Percentiles rank a stretch among this genome's conserved stretches.
Evolutionary conservation across 495 filamentous ascomycete species (phyloP).

Genomic region (Penicillium ucsense): DNA sequence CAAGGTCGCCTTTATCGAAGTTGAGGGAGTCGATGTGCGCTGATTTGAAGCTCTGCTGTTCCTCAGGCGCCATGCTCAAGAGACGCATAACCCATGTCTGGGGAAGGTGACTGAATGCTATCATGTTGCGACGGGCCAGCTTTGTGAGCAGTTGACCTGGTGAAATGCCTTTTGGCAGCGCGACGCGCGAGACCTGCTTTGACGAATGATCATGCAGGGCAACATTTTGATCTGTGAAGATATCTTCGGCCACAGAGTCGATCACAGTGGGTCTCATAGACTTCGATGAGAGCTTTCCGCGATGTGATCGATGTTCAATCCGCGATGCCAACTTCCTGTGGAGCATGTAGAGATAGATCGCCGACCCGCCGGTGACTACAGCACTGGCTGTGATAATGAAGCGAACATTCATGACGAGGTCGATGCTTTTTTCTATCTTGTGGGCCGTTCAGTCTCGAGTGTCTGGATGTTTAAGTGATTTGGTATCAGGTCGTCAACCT

Average conservation of each 20-base stretch:
- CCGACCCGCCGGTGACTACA: conserved; percentile 14
- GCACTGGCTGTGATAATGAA: conserved; percentile 10
- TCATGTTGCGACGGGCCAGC: conserved; percentile 29
- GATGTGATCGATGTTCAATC: conserved; percentile 14
- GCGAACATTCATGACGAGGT: conserved; percentile 5
- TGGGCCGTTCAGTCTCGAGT: not conserved
- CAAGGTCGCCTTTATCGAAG: conserved; percentile 24
- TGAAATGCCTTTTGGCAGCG: conserved; percentile 9
- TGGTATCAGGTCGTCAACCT: not conserved
- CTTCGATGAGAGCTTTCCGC: conserved; percentile 7
- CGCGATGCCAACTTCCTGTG: conserved; percentile 15
- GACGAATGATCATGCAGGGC: conserved; percentile 18
- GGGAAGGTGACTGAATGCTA: conserved; percentile 20
- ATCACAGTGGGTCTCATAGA: conserved; percentile 8
- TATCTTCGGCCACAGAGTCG: conserved; percentile 12
- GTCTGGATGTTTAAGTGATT: not conserved
- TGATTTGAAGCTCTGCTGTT: conserved; percentile 14
- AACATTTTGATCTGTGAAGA: conserved; percentile 15
- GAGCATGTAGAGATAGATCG: conserved; percentile 15
- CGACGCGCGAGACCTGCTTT: conserved; percentile 10
- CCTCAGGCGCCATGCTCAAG: conserved; percentile 4
- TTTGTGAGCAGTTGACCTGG: conserved; percentile 14
- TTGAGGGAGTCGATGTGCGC: conserved; percentile 18
- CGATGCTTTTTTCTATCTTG: too few species aligned
- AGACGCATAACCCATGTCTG: conserved; percentile 19